Evolutionary conservation across 139 green algal genomes (phyloP).

Genomic region (Parachlorella kessleri): DNA sequence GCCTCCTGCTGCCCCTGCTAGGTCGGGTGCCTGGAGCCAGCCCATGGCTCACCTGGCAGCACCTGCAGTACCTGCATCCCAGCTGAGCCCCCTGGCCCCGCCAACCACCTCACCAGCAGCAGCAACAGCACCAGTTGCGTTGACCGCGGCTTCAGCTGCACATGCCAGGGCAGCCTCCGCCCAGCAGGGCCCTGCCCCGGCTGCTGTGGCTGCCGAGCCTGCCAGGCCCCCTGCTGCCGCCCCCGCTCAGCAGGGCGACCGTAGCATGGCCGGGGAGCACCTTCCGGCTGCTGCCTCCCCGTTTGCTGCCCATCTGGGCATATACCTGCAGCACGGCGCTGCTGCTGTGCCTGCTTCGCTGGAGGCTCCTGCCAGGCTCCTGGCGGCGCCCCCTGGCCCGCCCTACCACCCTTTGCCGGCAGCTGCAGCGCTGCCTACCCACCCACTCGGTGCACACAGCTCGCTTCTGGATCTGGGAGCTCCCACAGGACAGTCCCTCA

Average conservation of each 20-base stretch:
- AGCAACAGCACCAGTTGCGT: not conserved
- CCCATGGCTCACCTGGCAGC: conserved; percentile 21
- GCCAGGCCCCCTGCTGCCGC: conserved; percentile 3
- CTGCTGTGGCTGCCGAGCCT: not conserved
- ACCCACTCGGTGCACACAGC: no score
- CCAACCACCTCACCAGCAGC: not conserved
- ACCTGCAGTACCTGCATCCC: conserved; percentile 5
- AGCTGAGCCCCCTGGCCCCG: not conserved
- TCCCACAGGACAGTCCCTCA: no score
- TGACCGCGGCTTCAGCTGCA: not conserved
- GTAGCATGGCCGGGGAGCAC: not conserved
- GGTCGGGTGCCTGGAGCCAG: not conserved
- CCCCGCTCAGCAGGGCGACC: not conserved
- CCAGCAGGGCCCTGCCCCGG: not conserved
- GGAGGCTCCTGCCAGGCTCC: not conserved
- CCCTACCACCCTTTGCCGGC: no score
- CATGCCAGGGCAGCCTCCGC: no score
- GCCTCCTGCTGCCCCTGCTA: not conserved
- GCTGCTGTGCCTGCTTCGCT: not conserved
- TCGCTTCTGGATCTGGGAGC: no score
- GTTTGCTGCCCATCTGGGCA: not conserved
- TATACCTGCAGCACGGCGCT: not conserved
- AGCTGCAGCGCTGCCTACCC: not conserved
- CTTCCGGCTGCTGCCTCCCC: not conserved
- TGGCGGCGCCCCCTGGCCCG: not conserved